Percentiles rank a stretch among this genome's conserved stretches.
Conservation (phyloP, 1,139 yeast genomes). For the Debaryomyces sp. region DNA sequence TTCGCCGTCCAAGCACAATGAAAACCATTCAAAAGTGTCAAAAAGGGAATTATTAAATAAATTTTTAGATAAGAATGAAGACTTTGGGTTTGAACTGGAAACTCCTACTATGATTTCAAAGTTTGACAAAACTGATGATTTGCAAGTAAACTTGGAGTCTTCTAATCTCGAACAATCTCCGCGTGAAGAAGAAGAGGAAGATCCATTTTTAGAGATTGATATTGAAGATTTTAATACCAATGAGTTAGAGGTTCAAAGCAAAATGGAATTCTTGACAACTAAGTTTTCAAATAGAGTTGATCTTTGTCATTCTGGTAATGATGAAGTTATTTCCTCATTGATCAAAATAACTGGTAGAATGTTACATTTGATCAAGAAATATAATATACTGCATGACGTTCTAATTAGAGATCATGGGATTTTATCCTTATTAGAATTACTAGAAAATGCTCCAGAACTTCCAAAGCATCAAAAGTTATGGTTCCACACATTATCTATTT, state of each 20-base stretch:
- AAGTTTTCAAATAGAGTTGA: constrained; percentile 40
- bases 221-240: constrained; percentile 46
- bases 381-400: constrained; percentile 44
- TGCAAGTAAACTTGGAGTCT: background rate
- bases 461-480: constrained; percentile 39
- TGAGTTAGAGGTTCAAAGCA: constrained; percentile 45
- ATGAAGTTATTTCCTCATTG: constrained; percentile 33
- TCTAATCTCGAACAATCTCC: constrained; percentile 2
- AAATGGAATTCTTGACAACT: constrained; percentile 43
- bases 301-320: constrained; percentile 31
- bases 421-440: constrained; percentile 48
- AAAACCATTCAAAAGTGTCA: constrained; percentile 14
- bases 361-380: constrained; percentile 44
- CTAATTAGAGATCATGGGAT: constrained; percentile 54
- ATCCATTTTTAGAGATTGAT: constrained; percentile 45
- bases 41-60: constrained; percentile 34
- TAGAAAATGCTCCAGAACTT: constrained; percentile 42
- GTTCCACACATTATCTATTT: constrained; percentile 42
- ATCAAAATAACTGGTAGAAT: constrained; percentile 44
- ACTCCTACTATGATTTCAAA: constrained; percentile 7
- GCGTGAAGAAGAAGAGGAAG: constrained; percentile 28
- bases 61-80: constrained; percentile 32
- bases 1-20: constrained; percentile 6
- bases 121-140: background rate
- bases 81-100: constrained; percentile 17